Conservation (phyloP, 306 rosid species). For the Glycyrrhiza uralensis region DNA sequence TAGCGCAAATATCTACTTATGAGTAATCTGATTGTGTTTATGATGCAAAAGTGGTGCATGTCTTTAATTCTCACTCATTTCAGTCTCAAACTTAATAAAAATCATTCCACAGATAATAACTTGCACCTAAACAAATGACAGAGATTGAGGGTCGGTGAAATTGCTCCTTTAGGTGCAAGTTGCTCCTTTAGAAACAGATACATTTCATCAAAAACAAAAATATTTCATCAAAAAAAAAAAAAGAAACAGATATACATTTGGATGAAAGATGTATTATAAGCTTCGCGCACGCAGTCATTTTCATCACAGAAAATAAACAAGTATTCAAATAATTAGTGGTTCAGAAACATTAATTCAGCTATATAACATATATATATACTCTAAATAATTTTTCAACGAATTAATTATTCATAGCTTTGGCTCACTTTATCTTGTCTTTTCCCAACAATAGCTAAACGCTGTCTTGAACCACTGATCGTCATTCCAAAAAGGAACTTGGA, state of each 20-base stretch:
- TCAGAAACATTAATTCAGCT: not conserved
- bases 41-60: conserved; percentile 22
- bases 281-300: not conserved
- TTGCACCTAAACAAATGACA: conserved; percentile 21
- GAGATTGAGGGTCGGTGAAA: conserved; percentile 25
- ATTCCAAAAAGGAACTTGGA: not conserved
- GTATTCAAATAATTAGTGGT: not conserved
- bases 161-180: too few relatives aligned
- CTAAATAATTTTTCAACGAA: not conserved
- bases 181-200: too few relatives aligned
- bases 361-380: not conserved
- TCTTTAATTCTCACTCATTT: not conserved
- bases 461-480: not conserved
- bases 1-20: not conserved
- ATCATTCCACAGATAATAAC: not conserved
- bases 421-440: too few relatives aligned
- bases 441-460: too few relatives aligned
- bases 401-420: not conserved
- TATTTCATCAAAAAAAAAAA: too few relatives aligned
- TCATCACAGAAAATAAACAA: not conserved
- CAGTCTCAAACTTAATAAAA: not conserved
- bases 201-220: too few relatives aligned
- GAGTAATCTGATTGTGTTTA: not conserved
- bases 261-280: not conserved
- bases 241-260: not conserved